A percentile compares a stretch with the other conserved stretches of the same genome.
Evolutionary conservation across 306 rosid genomes (phyloP).

Genomic region (Lithocarpus polystachyus): DNA sequence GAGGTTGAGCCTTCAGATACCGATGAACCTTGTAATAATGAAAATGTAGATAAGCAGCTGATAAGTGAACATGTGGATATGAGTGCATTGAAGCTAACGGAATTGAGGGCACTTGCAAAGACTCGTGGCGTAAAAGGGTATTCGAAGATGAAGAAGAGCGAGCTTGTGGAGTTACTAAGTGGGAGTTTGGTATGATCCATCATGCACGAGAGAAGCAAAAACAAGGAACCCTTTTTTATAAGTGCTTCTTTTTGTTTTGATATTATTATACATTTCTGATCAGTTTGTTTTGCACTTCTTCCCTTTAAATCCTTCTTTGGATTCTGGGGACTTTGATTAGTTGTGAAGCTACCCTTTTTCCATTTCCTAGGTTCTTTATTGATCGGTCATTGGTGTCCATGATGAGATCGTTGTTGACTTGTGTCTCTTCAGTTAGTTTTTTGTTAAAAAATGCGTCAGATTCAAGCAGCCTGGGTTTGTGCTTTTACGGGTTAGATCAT

Average conservation of each 20-base stretch:
- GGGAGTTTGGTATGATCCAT: constrained; percentile 28
- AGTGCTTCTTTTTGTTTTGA: neutral
- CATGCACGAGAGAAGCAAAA: constrained; percentile 13
- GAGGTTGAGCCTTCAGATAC: constrained; percentile 43
- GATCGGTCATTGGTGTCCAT: neutral
- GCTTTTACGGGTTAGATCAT: neutral
- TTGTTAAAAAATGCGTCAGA: neutral
- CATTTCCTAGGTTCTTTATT: constrained; percentile 1
- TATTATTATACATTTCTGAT: neutral
- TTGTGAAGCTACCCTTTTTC: neutral
- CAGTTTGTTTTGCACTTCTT: constrained; percentile 1
- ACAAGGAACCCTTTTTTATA: constrained; percentile 1
- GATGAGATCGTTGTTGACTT: constrained; percentile 3
- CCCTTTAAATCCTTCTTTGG: constrained; percentile 1
- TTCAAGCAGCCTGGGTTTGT: neutral
- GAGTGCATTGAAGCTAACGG: constrained; percentile 61
- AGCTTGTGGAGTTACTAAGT: constrained; percentile 62
- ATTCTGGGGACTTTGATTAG: neutral
- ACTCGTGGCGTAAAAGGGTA: constrained; percentile 76
- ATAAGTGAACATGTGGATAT: constrained; percentile 44
- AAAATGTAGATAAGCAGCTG: constrained; percentile 29
- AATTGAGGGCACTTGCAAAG: constrained; percentile 82
- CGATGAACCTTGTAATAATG: constrained; percentile 37
- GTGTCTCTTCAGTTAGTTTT: neutral
- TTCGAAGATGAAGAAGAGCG: constrained; percentile 87